These are phyloP conservation scores for Ophiostoma triangulosporum DNA, from an alignment of 2,329 filamentous ascomycete genomes.

Conservation along the genomic window DNA sequence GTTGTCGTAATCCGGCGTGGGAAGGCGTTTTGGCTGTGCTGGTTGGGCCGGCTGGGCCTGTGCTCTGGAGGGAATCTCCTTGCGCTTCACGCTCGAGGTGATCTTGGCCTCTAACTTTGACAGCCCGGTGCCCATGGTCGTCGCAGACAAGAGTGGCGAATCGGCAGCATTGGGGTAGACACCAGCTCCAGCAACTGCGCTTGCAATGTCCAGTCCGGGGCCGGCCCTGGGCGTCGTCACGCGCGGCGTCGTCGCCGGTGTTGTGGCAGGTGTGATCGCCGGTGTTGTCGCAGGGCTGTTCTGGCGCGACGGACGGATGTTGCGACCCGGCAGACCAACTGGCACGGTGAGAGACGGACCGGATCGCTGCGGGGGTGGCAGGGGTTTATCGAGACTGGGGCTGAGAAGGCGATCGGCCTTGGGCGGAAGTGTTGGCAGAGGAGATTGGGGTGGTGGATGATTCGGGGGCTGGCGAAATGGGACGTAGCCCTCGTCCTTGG, in stretches of 20 bases:
- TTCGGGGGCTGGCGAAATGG: neutral
- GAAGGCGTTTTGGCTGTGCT: neutral
- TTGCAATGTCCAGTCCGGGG: neutral
- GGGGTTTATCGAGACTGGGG: neutral
- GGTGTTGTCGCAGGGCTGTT: neutral
- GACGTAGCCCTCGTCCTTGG: neutral
- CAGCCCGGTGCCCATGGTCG: neutral
- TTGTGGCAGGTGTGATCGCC: neutral
- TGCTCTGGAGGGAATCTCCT: neutral
- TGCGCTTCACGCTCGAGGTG: neutral
- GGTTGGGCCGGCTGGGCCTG: neutral
- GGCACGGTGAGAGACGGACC: neutral
- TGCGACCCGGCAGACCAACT: neutral
- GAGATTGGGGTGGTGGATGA: neutral
- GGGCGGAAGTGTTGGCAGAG: neutral
- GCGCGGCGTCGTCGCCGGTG: neutral
- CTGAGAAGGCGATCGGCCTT: neutral
- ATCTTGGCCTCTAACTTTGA: constrained; percentile 1
- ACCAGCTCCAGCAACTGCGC: neutral
- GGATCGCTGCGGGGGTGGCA: neutral
- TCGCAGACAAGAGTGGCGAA: neutral
- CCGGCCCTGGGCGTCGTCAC: neutral
- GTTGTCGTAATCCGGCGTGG: neutral
- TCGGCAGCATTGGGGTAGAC: neutral
- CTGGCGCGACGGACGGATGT: neutral